Conservation (phyloP, 2,329 filamentous ascomycete genomes). For the Aspergillus nomiae region DNA sequence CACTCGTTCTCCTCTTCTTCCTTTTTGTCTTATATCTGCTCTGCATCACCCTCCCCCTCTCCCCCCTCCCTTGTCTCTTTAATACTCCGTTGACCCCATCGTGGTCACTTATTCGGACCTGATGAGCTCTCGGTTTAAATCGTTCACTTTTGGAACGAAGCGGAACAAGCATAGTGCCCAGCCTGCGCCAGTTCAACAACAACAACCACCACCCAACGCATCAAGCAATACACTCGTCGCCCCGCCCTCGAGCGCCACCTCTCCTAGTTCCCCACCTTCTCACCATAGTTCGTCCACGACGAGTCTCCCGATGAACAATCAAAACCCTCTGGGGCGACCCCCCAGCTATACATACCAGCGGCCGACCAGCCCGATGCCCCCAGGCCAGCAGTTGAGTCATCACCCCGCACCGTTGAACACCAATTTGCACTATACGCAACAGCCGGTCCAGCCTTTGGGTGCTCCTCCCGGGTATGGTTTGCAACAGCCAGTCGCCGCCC, state of each 20-base stretch:
- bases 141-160: slow-evolving; percentile 51
- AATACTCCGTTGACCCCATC: slow-evolving; percentile 16
- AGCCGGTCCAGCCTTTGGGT: slow-evolving; percentile 35
- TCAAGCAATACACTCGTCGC: slow-evolving; percentile 33
- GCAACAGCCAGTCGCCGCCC: slow-evolving; percentile 34
- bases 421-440: slow-evolving; percentile 53
- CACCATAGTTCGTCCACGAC: slow-evolving; percentile 50
- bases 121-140: slow-evolving; percentile 56
- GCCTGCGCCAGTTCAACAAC: slow-evolving; percentile 29
- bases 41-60: slow-evolving; percentile 12
- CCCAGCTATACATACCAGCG: slow-evolving; percentile 64
- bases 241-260: slow-evolving; percentile 38
- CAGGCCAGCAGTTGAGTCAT: slow-evolving; percentile 43
- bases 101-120: slow-evolving; percentile 44
- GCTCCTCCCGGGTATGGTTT: slow-evolving; percentile 50
- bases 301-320: slow-evolving; percentile 59
- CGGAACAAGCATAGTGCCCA: slow-evolving; percentile 52
- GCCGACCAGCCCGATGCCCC: slow-evolving; percentile 56
- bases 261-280: slow-evolving; percentile 39
- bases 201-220: slow-evolving; percentile 28
- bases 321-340: slow-evolving; percentile 60
- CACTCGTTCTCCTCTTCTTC: not conserved
- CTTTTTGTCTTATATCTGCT: slow-evolving; percentile 11
- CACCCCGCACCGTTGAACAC: slow-evolving; percentile 59
- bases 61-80: slow-evolving; percentile 13